Conservation (phyloP, 352 stramenopile species). For the Pythium aphanidermatum region DNA sequence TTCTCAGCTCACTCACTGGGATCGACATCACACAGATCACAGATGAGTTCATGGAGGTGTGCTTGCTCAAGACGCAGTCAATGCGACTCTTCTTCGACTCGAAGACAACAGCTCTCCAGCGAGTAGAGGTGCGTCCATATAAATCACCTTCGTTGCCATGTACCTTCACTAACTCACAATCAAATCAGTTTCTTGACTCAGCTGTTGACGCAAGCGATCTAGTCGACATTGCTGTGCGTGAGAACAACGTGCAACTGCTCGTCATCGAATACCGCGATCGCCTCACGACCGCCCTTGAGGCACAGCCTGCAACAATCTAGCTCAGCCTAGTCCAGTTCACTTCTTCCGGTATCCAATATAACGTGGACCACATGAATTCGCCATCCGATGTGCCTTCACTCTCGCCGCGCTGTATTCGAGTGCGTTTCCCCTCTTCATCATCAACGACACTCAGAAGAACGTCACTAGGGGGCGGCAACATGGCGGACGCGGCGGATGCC, state of each 20-base stretch:
- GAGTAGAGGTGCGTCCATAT: slow-evolving; percentile 40
- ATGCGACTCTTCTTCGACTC: slow-evolving; percentile 55
- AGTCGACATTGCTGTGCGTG: slow-evolving; percentile 41
- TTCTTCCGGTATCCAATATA: too few species aligned
- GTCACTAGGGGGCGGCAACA: not conserved
- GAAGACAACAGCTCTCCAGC: slow-evolving; percentile 42
- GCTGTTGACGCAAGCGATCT: slow-evolving; percentile 36
- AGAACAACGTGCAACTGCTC: slow-evolving; percentile 54
- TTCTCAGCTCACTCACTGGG: slow-evolving; percentile 45
- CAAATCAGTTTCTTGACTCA: slow-evolving; percentile 22
- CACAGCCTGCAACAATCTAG: too few species aligned
- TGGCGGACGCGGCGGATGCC: slow-evolving; percentile 21
- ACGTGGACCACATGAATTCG: too few species aligned
- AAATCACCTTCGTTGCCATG: not conserved
- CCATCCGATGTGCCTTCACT: too few species aligned
- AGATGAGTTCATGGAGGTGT: slow-evolving; percentile 57
- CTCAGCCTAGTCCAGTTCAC: too few species aligned
- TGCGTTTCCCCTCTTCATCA: too few species aligned
- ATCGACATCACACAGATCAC: slow-evolving; percentile 51
- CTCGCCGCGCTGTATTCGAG: too few species aligned
- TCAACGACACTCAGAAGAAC: too few species aligned
- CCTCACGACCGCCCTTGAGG: too few species aligned
- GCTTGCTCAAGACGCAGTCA: slow-evolving; percentile 40
- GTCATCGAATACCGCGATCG: slow-evolving; percentile 57
- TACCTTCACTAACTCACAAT: too few species aligned